These are phyloP conservation scores for Candida insectorum DNA, from an alignment of 805 yeast species.

Conservation along the genomic window DNA sequence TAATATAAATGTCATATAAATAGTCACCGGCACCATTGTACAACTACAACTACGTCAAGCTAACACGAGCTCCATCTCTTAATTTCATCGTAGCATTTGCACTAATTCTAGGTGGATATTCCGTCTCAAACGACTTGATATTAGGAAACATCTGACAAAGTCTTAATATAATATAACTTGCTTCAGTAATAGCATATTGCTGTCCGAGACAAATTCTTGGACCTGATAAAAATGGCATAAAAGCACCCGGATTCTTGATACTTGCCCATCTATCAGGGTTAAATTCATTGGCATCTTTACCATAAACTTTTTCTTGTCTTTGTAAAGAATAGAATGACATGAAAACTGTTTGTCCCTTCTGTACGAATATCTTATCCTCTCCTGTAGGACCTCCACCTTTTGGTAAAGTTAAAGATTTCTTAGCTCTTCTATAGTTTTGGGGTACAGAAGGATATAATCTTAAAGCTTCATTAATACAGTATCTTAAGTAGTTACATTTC, in stretches of 20 bases:
- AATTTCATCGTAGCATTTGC: conserved; percentile 27
- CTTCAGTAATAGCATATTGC: conserved; percentile 55
- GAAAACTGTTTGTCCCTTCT: conserved; percentile 42
- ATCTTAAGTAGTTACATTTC: conserved; percentile 29
- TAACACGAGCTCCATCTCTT: conserved; percentile 16
- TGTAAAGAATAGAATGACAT: conserved; percentile 45
- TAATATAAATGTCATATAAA: too few species aligned
- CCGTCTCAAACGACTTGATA: conserved; percentile 15
- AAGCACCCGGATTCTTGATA: conserved; percentile 44
- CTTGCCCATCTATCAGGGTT: conserved; percentile 50
- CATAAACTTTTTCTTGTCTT: conserved; percentile 38
- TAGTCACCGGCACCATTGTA: too few species aligned
- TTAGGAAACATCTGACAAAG: conserved; percentile 25
- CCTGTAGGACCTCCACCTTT: conserved; percentile 31
- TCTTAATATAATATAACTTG: conserved; percentile 43
- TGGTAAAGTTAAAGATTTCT: conserved; percentile 26
- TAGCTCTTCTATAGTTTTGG: conserved; percentile 29
- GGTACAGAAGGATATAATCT: conserved; percentile 36
- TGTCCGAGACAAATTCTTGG: conserved; percentile 57
- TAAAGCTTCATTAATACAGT: conserved; percentile 26
- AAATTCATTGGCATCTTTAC: conserved; percentile 44
- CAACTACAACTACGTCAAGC: conserved; percentile 2
- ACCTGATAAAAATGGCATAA: conserved; percentile 54
- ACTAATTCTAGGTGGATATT: conserved; percentile 29
- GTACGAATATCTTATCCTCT: conserved; percentile 26